Evolutionary conservation across 2,329 filamentous ascomycete genomes (phyloP).

Genomic region (Hypomyces rosellus): DNA sequence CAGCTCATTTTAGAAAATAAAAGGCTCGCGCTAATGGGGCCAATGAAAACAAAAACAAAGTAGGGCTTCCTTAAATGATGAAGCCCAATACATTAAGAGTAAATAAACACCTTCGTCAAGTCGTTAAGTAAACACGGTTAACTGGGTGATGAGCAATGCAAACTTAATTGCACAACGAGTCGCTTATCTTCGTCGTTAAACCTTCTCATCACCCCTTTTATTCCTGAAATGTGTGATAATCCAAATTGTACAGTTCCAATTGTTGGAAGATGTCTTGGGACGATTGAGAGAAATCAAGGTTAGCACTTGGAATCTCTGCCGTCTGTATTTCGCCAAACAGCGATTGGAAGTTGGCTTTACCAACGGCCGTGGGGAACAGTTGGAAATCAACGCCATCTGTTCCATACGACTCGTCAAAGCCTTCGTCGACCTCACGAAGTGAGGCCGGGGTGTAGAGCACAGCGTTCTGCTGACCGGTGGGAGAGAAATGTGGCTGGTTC

Average conservation of each 20-base stretch:
- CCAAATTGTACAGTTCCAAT: slow-evolving; percentile 36
- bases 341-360: slow-evolving; percentile 37
- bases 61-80: slow-evolving; percentile 2
- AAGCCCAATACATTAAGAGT: slow-evolving; percentile 7
- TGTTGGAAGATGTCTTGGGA: slow-evolving; percentile 44
- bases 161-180: not conserved
- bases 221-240: slow-evolving; percentile 24
- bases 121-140: slow-evolving; percentile 7
- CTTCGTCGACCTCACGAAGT: slow-evolving; percentile 56
- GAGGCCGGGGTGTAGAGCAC: slow-evolving; percentile 65
- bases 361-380: slow-evolving; percentile 45
- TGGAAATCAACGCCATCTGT: slow-evolving; percentile 55
- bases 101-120: slow-evolving; percentile 8
- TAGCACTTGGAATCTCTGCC: slow-evolving; percentile 41
- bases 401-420: slow-evolving; percentile 50
- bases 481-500: slow-evolving; percentile 52
- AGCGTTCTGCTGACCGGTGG: slow-evolving; percentile 59
- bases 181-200: not conserved
- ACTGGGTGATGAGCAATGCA: not conserved
- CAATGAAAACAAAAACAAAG: too few relatives aligned
- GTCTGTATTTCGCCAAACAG: slow-evolving; percentile 46
- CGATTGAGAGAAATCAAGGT: slow-evolving; percentile 46
- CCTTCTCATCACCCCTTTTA: not conserved
- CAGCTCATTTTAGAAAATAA: not conserved
- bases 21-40: slow-evolving; percentile 4